Conservation (phyloP, 345 rosid genomes). For the Populus nigra region DNA sequence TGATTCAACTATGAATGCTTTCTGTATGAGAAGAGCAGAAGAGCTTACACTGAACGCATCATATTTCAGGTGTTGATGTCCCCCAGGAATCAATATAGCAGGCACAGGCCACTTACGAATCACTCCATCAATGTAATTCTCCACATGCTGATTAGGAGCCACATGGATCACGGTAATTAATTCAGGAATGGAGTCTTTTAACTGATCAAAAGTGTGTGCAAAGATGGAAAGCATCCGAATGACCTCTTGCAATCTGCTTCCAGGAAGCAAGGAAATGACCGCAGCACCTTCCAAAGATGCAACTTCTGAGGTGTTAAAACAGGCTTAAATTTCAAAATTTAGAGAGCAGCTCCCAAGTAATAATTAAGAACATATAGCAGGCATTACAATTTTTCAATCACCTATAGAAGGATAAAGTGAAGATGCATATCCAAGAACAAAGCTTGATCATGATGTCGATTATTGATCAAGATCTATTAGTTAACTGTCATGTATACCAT, state of each 20-base stretch:
- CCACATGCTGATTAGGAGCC: constrained; percentile 73
- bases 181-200: constrained; percentile 49
- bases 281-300: constrained; percentile 52
- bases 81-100: constrained; percentile 66
- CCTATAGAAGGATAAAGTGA: background rate
- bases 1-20: background rate
- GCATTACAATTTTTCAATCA: background rate
- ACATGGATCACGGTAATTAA: constrained; percentile 61
- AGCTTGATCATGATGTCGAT: background rate
- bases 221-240: constrained; percentile 83
- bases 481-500: background rate
- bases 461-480: background rate
- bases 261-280: constrained; percentile 70
- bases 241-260: constrained; percentile 95
- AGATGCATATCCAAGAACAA: background rate
- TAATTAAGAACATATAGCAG: background rate
- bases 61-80: constrained; percentile 57
- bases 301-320: constrained; percentile 2
- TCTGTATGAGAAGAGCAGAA: background rate
- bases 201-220: constrained; percentile 43
- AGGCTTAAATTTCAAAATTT: background rate
- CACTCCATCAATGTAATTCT: constrained; percentile 38
- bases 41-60: constrained; percentile 71
- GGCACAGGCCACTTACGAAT: constrained; percentile 73
- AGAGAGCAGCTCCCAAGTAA: background rate